Evolutionary conservation across 169 alveolate genomes (phyloP), one percentile per base, ranked within the genome.

Genomic region (Eimeria tenella): DNA sequence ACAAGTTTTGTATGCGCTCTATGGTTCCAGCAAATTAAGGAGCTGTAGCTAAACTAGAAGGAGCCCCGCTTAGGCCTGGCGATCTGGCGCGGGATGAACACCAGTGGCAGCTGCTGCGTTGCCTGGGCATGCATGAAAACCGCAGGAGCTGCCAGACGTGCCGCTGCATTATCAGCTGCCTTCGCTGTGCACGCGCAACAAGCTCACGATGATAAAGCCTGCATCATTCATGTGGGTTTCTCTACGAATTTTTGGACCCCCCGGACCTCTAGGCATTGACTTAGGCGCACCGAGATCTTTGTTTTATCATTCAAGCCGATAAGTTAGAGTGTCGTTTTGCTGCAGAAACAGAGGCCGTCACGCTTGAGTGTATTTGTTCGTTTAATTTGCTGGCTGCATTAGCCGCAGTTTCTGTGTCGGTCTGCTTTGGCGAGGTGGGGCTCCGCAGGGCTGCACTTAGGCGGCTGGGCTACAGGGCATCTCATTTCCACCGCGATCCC

Each of bases 401-500:
- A 31, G 42, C 42, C 42, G 42, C 4, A 31, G 42, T 2, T 31
- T 31, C 42, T 31, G 42, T 31, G 42, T 31, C 42, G 42, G 42
- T 31, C 42, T 31, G 42, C 42, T 31, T 31, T 31, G 42, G 42
- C 42, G 42, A 31, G 42, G 42, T 31, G 42, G 42, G 50, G 23
- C 19, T 71, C 42, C 86, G 93, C 74, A 96, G 97, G 71, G 95
- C 97, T 1, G 98, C 98, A 4, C 86, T 97, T 0, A 87, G 94
- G 53, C 95, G 96, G 79, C 94, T 97, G 73, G 98, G 98, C 73
- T 96, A 96, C 93, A 86, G 88, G 82, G 93, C 96, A 15, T 95
- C 97, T n/a, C 98, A 97, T 83, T 97, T 98, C 49, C 98, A 98
- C 83, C 95, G 98, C 55, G 97, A 97, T 53, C 98, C 98, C 11